Evolutionary conservation across 75 land plant species (phyloP).

Genomic region (Selaginella tamariscina): DNA sequence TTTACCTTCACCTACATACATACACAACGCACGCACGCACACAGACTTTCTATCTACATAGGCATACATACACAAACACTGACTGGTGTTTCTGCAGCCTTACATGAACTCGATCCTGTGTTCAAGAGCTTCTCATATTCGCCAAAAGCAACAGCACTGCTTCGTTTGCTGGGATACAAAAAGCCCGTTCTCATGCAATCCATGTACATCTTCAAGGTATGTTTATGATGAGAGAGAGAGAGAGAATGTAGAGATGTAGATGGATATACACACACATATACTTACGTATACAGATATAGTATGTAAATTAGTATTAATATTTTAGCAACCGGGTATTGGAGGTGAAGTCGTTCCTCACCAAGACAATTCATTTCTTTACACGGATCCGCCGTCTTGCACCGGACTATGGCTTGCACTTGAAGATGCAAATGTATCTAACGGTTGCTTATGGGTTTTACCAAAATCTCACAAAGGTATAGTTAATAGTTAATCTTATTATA

Average conservation of each 20-base stretch:
- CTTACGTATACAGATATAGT: background rate
- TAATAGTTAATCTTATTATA: too few relatives aligned
- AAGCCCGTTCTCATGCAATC: constrained; percentile 83
- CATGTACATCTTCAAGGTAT: constrained; percentile 98
- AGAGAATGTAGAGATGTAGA: background rate
- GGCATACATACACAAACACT: too few relatives aligned
- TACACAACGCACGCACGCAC: too few relatives aligned
- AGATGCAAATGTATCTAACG: constrained; percentile 73
- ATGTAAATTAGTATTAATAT: background rate
- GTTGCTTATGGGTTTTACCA: constrained; percentile 95
- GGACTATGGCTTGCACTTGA: constrained; percentile 92
- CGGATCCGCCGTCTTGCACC: constrained; percentile 70
- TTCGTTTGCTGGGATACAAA: constrained; percentile 53
- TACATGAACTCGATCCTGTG: constrained; percentile 80
- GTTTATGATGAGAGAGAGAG: background rate
- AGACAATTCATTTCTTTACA: constrained; percentile 74
- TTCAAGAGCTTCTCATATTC: constrained; percentile 63
- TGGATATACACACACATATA: background rate
- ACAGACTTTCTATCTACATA: too few relatives aligned
- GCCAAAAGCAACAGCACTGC: constrained; percentile 38
- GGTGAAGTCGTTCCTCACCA: constrained; percentile 97
- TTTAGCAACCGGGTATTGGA: constrained; percentile 99
- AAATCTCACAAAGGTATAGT: constrained; percentile 84
- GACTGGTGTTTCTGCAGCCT: constrained; percentile 60
- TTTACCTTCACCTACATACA: too few relatives aligned